Percentiles rank a stretch among this genome's conserved stretches.
Conservation (phyloP, 345 rosid genomes). For the Ceriops zippeliana region DNA sequence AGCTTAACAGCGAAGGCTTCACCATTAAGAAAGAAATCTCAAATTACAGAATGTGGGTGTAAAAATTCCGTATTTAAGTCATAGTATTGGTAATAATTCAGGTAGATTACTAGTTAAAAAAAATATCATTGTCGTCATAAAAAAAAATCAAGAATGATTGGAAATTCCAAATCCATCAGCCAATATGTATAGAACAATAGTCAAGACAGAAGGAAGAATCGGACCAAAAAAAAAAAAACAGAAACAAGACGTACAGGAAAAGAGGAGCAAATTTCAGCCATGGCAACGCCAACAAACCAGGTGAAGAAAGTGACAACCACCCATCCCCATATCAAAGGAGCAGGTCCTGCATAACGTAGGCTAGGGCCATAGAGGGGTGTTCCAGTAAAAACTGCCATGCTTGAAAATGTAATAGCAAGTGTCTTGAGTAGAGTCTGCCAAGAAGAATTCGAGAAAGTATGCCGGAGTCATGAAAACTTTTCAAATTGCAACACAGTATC, state of each 20-base stretch:
- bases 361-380: conserved; percentile 22
- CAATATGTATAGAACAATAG: not conserved
- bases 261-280: conserved; percentile 24
- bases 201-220: not conserved
- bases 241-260: conserved; percentile 11
- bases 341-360: conserved; percentile 21
- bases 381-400: conserved; percentile 23
- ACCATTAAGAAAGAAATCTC: too few species aligned
- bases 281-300: conserved; percentile 20
- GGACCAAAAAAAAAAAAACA: too few species aligned
- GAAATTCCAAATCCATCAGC: too few species aligned
- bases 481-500: not conserved
- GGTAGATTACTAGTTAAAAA: too few species aligned
- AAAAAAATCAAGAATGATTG: too few species aligned
- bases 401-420: conserved; percentile 20
- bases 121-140: too few species aligned
- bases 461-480: too few species aligned
- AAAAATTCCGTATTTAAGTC: too few species aligned
- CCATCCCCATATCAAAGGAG: conserved; percentile 17
- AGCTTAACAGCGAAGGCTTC: too few species aligned
- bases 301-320: conserved; percentile 16
- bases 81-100: too few species aligned
- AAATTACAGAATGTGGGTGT: too few species aligned
- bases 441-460: not conserved
- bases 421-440: conserved; percentile 21